Conservation (phyloP, 768 basidiomycete species). For the Collybia mongolica region DNA sequence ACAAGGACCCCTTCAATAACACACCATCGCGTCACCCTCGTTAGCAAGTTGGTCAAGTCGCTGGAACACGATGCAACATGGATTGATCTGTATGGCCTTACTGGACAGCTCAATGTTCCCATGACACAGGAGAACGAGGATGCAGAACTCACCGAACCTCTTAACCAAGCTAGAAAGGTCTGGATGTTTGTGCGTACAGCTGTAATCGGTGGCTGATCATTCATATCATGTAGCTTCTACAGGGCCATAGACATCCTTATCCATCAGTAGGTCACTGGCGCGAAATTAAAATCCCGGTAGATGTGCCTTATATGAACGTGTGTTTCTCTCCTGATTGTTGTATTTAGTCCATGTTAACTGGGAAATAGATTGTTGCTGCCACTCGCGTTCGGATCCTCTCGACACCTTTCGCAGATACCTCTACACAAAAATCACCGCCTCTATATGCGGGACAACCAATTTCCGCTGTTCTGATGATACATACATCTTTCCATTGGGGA, state of each 20-base stretch:
- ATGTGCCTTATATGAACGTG: conserved; percentile 81
- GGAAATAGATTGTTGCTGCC: conserved; percentile 62
- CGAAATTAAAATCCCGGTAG: conserved; percentile 80
- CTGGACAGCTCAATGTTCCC: conserved; percentile 68
- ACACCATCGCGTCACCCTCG: conserved; percentile 41
- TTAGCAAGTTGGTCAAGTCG: conserved; percentile 51
- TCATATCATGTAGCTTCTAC: conserved; percentile 33
- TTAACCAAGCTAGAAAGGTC: conserved; percentile 33
- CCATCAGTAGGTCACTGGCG: conserved; percentile 56
- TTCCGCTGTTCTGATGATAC: conserved; percentile 61
- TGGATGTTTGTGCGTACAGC: background rate
- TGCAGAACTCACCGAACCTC: conserved; percentile 25
- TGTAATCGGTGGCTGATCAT: background rate
- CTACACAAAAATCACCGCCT: conserved; percentile 28
- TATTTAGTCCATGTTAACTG: background rate
- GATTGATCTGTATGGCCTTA: conserved; percentile 69
- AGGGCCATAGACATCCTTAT: conserved; percentile 39
- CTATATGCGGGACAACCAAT: conserved; percentile 89
- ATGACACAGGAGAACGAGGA: conserved; percentile 24
- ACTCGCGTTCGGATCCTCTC: conserved; percentile 48
- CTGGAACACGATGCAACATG: conserved; percentile 63
- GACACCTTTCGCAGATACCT: conserved; percentile 37
- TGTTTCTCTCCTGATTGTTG: conserved; percentile 24
- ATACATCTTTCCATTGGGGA: conserved; percentile 80
- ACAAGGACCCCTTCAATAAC: conserved; percentile 27